Base-by-base conservation (phyloP, 2,329 filamentous ascomycete genomes). In the Zelopaecilomyces penicillatus region DNA sequence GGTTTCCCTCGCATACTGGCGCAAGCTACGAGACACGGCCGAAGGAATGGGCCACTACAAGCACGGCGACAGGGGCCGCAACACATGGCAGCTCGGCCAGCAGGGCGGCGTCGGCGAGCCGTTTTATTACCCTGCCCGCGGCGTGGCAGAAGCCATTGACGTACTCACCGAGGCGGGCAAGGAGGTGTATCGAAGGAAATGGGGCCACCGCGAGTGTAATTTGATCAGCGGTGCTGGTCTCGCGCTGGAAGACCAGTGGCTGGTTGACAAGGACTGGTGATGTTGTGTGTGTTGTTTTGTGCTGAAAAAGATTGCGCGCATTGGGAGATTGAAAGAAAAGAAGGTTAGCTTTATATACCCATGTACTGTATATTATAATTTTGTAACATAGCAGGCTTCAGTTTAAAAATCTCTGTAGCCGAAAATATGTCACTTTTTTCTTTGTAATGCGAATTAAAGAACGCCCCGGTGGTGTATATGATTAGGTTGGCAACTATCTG, bases 81-180 rank as follows among this genome's bases (percentile, higher is more conserved):
- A 78, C 56, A 71, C 65, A 8, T 79, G 75, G 75, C 74, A 78
- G 53, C 56, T 54, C 3, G 65, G 67, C 30, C 75, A 78, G 53
- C 64, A 59, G 5, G 74, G 74, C 30, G 75, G 75, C 1, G 42
- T 65, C 27, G 73, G 70, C 10, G 75, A 78, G 54, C 74, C 74
- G 2, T 78, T 69, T 48, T 73, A 76, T 56, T 69, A 75, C 48
- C 62, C 71, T 42, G 50, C 68, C 0, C 64, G 64, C 2, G 74
- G 73, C 2, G 61, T 75, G 42, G 62, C 66, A 4, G 57, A 62
- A 39, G 67, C 61, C 1, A 65, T 75, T 45, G 62, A 66, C 45
- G 60, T 74, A 41, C 55, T 69, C 12, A 71, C 69, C 29, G 69
- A 72, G 50, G 64, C 67, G 12, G 72, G 71, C 0, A 55, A 61